phyloP scores from a whole-genome alignment of 768 basidiomycete species.

The Naganishia onofrii region DNA sequence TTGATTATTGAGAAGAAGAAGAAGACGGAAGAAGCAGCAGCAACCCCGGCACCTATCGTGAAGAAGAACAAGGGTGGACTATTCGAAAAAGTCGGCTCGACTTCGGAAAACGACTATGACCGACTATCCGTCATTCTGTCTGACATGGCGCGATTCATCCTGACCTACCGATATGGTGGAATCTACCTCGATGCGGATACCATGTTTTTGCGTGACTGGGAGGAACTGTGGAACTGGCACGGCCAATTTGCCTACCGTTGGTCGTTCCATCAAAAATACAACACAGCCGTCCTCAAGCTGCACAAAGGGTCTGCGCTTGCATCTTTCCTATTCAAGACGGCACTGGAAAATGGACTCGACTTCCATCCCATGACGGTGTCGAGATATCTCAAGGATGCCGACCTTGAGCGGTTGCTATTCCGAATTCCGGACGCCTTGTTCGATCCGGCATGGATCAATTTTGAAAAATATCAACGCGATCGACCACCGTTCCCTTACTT shows the following conservation, averaged over 20 bases:
- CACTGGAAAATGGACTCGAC: conserved; percentile 82
- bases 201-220: conserved; percentile 94
- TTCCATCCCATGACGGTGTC: conserved; percentile 97
- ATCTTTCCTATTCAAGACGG: conserved; percentile 88
- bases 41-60: conserved; percentile 26
- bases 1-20: conserved; percentile 44
- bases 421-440: conserved; percentile 92
- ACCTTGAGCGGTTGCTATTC: conserved; percentile 75
- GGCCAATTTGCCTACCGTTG: conserved; percentile 97
- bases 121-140: conserved; percentile 87
- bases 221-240: conserved; percentile 94
- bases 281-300: conserved; percentile 91
- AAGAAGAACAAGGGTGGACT: conserved; percentile 57
- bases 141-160: conserved; percentile 93
- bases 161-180: conserved; percentile 95
- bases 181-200: conserved; percentile 97
- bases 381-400: conserved; percentile 82
- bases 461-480: conserved; percentile 84
- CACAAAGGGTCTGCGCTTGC: conserved; percentile 90
- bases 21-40: conserved; percentile 48
- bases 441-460: conserved; percentile 94
- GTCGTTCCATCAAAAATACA: conserved; percentile 88
- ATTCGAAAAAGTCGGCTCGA: conserved; percentile 81
- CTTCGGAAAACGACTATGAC: conserved; percentile 82
- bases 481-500: conserved; percentile 94